Base-by-base conservation (phyloP, 1,284 basidiomycete genomes). In the Heterobasidion annosum region DNA sequence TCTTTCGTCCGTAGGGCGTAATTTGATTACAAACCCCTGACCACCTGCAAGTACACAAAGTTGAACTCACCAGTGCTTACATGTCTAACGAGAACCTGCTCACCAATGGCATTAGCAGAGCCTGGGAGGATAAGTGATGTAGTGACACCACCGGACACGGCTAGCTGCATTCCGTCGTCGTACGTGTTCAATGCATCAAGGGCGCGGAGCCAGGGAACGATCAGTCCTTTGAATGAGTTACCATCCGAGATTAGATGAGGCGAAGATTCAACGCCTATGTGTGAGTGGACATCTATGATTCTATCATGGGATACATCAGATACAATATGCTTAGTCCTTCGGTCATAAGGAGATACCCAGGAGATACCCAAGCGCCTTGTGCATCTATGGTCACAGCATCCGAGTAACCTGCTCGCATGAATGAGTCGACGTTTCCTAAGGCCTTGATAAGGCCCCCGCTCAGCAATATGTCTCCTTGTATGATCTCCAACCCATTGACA, bases 11-110 rank as follows among this genome's bases (percentile, higher is more conserved):
- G 83, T 82, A 57, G 73, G 73, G 7, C 85, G 74, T 34, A 86
- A 71, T 64, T 90, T 90, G 59, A 88, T 74, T 51, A 83, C 70
- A 61, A 83, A 86, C 0, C 83, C 82, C 63, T 90, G 83, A 0
- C 86, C 84, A 55, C 80, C 83, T 84, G 16, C 44, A 18, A 46
- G 8, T 18, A 3, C 19, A 16, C 9, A 9, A 10, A 18, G 44
- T 16, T 18, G 18, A 18, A 18, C 18, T 18, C 18, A 2, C 18
- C 13, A 32, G 33, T 16, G 34, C 25, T 13, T 19, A n/a, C 2
- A 8, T 34, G 40, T 13, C 33, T 7, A 16, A 19, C 18, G 10
- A 33, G n/a, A 12, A 1, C 18, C 18, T 18, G 51, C 63, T 59
- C 47, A 65, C 71, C 76, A 42, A 78, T 75, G 15, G 70, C 73